Percentiles rank a stretch among this genome's conserved stretches.
phyloP scores from a whole-genome alignment of 768 basidiomycete genomes.

The Mycena haematopus region DNA sequence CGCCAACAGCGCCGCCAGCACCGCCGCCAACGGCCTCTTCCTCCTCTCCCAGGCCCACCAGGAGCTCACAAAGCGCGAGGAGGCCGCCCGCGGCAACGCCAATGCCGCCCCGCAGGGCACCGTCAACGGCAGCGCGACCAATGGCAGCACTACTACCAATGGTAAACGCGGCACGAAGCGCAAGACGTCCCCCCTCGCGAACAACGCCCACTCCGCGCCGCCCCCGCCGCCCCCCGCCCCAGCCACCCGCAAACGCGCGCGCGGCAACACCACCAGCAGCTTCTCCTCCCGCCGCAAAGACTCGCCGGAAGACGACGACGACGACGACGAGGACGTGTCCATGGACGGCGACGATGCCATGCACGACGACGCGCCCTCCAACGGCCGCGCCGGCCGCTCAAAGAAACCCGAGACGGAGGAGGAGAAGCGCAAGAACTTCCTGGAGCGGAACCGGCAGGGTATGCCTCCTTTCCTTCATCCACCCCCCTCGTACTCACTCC shows the following conservation, averaged over 20 bases:
- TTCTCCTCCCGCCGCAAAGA: conserved; percentile 41
- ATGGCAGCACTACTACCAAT: neutral
- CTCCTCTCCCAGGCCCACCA: conserved; percentile 94
- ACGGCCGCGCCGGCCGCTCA: conserved; percentile 34
- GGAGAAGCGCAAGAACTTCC: conserved; percentile 95
- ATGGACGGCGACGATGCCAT: conserved; percentile 41
- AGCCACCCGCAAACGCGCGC: conserved; percentile 47
- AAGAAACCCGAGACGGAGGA: conserved; percentile 97
- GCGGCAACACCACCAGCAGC: conserved; percentile 37
- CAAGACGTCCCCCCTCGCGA: conserved; percentile 63
- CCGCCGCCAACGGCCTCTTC: conserved; percentile 92
- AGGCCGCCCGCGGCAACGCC: conserved; percentile 51
- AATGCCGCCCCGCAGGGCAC: conserved; percentile 27
- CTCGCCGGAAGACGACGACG: conserved; percentile 43
- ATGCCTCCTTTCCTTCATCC: conserved; percentile 30
- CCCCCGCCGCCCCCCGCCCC: conserved; percentile 31
- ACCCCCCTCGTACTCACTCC: no score
- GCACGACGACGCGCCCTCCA: conserved; percentile 30
- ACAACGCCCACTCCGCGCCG: conserved; percentile 37
- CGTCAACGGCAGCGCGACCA: conserved; percentile 5
- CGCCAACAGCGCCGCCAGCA: conserved; percentile 41
- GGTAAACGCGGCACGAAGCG: conserved; percentile 72
- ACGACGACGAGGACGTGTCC: conserved; percentile 47
- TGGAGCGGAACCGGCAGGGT: conserved; percentile 99
- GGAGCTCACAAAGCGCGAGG: conserved; percentile 94